Evolutionary conservation across 768 basidiomycete genomes (phyloP), one percentile per base, ranked within the genome.

Genomic region (Clitopilus passeckerianus): DNA sequence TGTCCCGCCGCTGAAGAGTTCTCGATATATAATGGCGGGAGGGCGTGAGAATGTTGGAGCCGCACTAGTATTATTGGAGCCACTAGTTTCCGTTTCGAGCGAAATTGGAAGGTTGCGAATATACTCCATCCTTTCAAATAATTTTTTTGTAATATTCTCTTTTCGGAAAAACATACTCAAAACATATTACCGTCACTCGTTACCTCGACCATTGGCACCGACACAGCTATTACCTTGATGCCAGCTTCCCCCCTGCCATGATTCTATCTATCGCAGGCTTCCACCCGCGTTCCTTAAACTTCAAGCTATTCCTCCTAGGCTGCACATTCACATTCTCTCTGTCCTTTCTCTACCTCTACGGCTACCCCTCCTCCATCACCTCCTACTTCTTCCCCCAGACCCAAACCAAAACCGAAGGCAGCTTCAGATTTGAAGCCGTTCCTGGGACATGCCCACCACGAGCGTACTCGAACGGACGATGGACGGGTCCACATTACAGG

Each of bases 391-490:
- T 59, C 54, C 56, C 53, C 10, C 20, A 54, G 9, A 24, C 60
- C 15, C 55, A 56, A 34, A 54, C n/a, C n/a, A n/a, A n/a, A n/a
- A n/a, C n/a, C n/a, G n/a, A n/a, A n/a, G n/a, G n/a, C n/a, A n/a
- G 61, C 20, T 59, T 56, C 55, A 59, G 56, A 16, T 58, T 61
- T 41, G 61, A 61, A 30, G 54, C 34, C 18, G 20, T 20, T 62
- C 61, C 59, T 30, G 60, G 61, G 24, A 54, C 56, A 43, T 77
- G 75, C 54, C 62, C 74, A 34, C 73, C 75, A 22, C 58, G 65
- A 50, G 72, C 70, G 16, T 77, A 75, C 57, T 65, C 69, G 10
- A 64, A 66, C 33, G 75, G 75, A 14, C 37, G 67, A 14, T 86
- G 84, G 84, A 59, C 44, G 43, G 66, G 66, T 1, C 67, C 65